These are phyloP conservation scores for Daldinia concentrica DNA, from an alignment of 495 filamentous ascomycete genomes.

Conservation along the genomic window DNA sequence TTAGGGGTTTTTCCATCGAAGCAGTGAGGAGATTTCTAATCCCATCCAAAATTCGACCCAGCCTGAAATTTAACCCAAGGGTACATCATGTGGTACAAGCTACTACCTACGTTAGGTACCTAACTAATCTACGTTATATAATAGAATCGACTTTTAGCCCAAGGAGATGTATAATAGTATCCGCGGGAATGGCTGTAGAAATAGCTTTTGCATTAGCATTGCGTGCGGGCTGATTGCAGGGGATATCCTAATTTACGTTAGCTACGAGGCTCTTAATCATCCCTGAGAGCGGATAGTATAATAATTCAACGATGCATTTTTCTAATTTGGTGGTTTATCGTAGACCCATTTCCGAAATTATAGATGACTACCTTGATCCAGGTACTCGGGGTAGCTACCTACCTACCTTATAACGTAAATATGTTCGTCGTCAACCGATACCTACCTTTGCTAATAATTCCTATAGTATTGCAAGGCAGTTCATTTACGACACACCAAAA, in stretches of 20 bases:
- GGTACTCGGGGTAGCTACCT: background rate
- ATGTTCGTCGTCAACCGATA: no score
- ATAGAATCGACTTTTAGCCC: background rate
- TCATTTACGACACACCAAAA: no score
- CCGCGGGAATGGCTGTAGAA: background rate
- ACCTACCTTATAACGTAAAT: background rate
- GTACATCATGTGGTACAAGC: background rate
- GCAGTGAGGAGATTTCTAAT: background rate
- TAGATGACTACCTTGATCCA: background rate
- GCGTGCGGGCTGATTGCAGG: background rate
- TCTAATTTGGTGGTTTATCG: background rate
- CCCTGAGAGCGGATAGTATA: background rate
- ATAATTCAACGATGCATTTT: background rate
- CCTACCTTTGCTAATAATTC: no score
- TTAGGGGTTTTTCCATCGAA: background rate
- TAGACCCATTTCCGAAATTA: background rate
- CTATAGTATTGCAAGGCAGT: no score
- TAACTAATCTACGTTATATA: background rate
- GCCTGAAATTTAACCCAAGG: background rate
- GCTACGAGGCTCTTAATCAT: background rate
- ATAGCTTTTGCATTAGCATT: background rate
- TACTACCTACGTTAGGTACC: background rate
- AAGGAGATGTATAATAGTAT: background rate
- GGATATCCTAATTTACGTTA: background rate
- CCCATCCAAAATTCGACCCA: background rate